These are phyloP conservation scores for Saprolegnia diclina DNA, from an alignment of 352 stramenopile genomes.

Conservation along the genomic window DNA sequence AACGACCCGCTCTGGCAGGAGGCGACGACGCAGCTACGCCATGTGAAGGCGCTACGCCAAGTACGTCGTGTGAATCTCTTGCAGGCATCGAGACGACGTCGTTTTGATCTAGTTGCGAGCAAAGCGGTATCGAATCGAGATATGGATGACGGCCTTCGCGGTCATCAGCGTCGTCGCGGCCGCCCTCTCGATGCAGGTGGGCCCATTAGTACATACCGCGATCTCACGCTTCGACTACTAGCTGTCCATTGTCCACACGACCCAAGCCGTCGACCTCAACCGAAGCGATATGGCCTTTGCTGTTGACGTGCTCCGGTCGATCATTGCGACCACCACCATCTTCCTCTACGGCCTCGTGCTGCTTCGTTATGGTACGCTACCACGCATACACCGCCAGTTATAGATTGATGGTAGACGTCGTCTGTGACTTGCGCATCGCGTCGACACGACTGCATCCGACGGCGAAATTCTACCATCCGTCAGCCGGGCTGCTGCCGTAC, in stretches of 20 bases:
- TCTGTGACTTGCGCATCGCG: slow-evolving; percentile 18
- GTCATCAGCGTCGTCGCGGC: slow-evolving; percentile 15
- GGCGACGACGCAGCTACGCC: slow-evolving; percentile 6
- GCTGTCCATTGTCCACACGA: slow-evolving; percentile 9
- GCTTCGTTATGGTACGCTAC: not conserved
- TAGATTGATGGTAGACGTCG: slow-evolving; percentile 5
- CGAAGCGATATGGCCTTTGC: not conserved
- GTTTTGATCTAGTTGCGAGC: slow-evolving; percentile 11
- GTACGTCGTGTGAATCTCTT: not conserved
- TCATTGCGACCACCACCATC: slow-evolving; percentile 13
- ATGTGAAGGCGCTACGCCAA: slow-evolving; percentile 11
- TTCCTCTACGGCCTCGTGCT: slow-evolving; percentile 18
- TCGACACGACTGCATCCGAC: slow-evolving; percentile 11
- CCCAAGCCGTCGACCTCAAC: not conserved
- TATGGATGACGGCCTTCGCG: slow-evolving; percentile 12
- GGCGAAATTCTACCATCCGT: slow-evolving; percentile 18
- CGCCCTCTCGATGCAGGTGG: slow-evolving; percentile 18
- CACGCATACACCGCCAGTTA: no score
- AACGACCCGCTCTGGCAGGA: slow-evolving; percentile 20
- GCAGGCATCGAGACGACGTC: not conserved
- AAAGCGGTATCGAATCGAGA: slow-evolving; percentile 19
- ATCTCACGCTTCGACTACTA: not conserved
- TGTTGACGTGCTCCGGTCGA: slow-evolving; percentile 8
- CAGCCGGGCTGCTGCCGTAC: slow-evolving; percentile 13
- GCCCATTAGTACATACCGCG: not conserved